Conservation (phyloP, 2,329 filamentous ascomycete genomes). For the Chaetomiaceae sp. region DNA sequence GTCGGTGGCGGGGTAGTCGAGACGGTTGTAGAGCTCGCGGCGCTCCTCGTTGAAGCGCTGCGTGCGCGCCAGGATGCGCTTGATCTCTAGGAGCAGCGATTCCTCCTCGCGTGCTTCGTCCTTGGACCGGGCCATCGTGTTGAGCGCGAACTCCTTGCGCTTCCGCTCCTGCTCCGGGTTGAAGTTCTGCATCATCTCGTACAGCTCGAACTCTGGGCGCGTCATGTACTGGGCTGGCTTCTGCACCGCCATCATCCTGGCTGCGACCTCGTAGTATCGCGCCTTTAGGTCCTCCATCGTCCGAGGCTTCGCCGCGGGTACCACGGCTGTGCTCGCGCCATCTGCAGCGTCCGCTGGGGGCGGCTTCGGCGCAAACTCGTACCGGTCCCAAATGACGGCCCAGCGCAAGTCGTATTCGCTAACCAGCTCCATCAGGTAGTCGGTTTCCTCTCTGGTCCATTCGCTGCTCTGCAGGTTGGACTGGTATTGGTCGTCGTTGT, state of each 20-base stretch:
- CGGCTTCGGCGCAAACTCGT: constrained; percentile 59
- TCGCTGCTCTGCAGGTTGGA: constrained; percentile 64
- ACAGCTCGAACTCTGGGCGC: constrained; percentile 70
- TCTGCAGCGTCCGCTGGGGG: constrained; percentile 40
- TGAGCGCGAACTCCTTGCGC: constrained; percentile 79
- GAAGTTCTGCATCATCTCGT: constrained; percentile 83
- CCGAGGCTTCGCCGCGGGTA: constrained; percentile 49
- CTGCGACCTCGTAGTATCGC: constrained; percentile 81
- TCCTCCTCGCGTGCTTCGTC: constrained; percentile 93
- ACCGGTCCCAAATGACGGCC: constrained; percentile 87
- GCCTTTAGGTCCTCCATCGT: constrained; percentile 87
- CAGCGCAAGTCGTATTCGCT: constrained; percentile 81
- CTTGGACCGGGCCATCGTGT: constrained; percentile 69
- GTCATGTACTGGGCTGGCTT: constrained; percentile 85
- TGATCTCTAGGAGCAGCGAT: constrained; percentile 79
- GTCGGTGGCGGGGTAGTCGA: constrained; percentile 70
- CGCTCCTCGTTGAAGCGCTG: constrained; percentile 84
- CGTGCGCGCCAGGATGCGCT: constrained; percentile 81
- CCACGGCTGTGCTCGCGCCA: constrained; percentile 46
- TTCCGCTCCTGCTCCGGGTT: constrained; percentile 71
- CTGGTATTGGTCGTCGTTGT: constrained; percentile 82
- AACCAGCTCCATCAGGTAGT: constrained; percentile 74
- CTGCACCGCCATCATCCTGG: constrained; percentile 72
- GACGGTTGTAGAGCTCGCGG: constrained; percentile 75
- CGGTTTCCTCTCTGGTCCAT: constrained; percentile 91